Evolutionary conservation across 2,329 filamentous ascomycete genomes (phyloP).

Genomic region (Decorospora gaudefroyi): DNA sequence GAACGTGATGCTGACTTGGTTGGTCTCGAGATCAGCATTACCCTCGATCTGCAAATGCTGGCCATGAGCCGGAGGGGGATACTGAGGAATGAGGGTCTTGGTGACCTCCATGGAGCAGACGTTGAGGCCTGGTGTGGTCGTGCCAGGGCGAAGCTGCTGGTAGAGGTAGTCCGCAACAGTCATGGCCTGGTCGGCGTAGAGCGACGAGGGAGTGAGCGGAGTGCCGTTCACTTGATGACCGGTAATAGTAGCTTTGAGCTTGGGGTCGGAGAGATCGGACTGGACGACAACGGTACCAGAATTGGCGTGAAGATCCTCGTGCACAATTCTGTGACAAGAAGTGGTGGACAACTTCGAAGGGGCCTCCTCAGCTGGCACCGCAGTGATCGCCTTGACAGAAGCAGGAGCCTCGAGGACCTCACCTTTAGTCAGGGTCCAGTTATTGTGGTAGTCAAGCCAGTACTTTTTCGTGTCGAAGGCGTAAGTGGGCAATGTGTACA

Average conservation of each 20-base stretch:
- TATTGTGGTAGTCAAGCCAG: conserved; percentile 71
- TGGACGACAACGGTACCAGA: conserved; percentile 65
- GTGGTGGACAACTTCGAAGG: conserved; percentile 65
- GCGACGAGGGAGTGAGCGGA: conserved; percentile 66
- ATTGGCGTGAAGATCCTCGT: conserved; percentile 65
- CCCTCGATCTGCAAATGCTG: conserved; percentile 67
- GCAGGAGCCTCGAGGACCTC: conserved; percentile 55
- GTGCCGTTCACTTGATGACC: conserved; percentile 72
- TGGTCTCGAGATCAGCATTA: conserved; percentile 61
- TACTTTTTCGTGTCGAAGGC: conserved; percentile 73
- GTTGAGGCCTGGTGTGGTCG: conserved; percentile 63
- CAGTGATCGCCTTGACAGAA: conserved; percentile 45
- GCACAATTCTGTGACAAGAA: conserved; percentile 66
- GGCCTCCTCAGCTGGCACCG: conserved; percentile 49
- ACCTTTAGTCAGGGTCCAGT: conserved; percentile 73
- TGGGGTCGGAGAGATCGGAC: conserved; percentile 67
- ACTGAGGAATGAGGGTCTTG: conserved; percentile 68
- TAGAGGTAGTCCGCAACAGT: conserved; percentile 70
- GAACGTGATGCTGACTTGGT: conserved; percentile 60
- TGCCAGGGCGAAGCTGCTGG: conserved; percentile 63
- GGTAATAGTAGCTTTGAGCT: conserved; percentile 64
- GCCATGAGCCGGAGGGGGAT: conserved; percentile 53
- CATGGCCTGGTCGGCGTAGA: conserved; percentile 68
- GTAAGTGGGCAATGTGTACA: conserved; percentile 70
- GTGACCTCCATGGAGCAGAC: conserved; percentile 69